Percentiles rank a stretch among this genome's conserved stretches.
Evolutionary conservation across 2,329 filamentous ascomycete genomes (phyloP).

Genomic region (Thermothelomyces thermophilus): DNA sequence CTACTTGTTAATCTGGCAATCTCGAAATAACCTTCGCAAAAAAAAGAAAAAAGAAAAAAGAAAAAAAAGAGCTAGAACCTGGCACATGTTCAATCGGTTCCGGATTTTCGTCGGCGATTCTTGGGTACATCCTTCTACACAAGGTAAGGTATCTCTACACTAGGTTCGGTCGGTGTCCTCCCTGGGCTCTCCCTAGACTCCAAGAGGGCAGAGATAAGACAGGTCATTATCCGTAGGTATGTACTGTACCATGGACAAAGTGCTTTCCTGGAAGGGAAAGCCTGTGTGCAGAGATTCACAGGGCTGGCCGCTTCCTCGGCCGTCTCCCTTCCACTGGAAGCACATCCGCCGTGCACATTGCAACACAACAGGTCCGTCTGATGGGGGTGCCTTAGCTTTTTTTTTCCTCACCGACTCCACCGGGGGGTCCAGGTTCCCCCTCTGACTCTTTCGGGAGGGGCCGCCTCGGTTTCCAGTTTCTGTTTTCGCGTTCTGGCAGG

Average conservation of each 20-base stretch:
- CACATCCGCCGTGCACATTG: conserved; percentile 2
- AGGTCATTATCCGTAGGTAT: background rate
- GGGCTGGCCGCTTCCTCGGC: conserved; percentile 11
- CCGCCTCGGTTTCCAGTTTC: conserved; percentile 15
- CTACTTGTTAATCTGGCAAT: conserved; percentile 1
- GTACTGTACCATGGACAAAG: background rate
- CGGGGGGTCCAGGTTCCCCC: conserved; percentile 5
- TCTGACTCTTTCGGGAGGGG: conserved; percentile 19
- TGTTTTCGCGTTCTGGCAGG: conserved; percentile 16
- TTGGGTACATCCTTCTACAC: too few species aligned
- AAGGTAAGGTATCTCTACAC: too few species aligned
- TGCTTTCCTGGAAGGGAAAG: conserved; percentile 14
- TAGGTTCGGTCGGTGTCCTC: background rate
- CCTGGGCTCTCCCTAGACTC: background rate
- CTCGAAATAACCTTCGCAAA: background rate
- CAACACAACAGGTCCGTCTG: conserved; percentile 8
- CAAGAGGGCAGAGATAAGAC: conserved; percentile 11
- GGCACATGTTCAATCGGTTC: background rate
- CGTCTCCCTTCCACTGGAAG: conserved; percentile 8
- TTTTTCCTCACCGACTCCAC: conserved; percentile 21
- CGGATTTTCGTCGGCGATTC: background rate
- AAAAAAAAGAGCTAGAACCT: too few species aligned
- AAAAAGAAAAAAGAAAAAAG: too few species aligned
- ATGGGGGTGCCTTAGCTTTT: background rate
- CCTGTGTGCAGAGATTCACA: conserved; percentile 1